Evolutionary conservation across 805 yeast genomes (phyloP).

Genomic region (Pichia thaimueangensis): DNA sequence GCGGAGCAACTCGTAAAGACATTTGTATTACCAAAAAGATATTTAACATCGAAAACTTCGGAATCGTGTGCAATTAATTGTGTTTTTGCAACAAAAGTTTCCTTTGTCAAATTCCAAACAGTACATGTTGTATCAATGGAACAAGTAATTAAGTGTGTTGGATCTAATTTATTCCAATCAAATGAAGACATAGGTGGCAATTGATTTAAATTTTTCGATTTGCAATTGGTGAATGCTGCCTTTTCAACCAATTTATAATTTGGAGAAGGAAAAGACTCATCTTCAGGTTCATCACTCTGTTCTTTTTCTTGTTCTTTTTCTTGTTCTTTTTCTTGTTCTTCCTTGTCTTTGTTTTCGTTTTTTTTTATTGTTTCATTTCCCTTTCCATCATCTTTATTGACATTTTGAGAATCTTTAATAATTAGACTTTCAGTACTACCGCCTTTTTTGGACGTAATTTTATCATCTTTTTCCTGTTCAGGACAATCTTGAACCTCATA

Average conservation of each 20-base stretch:
- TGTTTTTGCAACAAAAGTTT: conserved; percentile 67
- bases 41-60: conserved; percentile 90
- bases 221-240: conserved; percentile 35
- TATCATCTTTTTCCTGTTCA: conserved; percentile 3
- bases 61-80: conserved; percentile 95
- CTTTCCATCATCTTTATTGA: conserved; percentile 13
- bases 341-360: too few species aligned
- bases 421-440: background rate
- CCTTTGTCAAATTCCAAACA: conserved; percentile 76
- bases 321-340: too few species aligned
- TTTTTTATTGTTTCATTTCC: too few species aligned
- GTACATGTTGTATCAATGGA: conserved; percentile 97
- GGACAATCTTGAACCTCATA: conserved; percentile 23
- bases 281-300: background rate
- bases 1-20: conserved; percentile 90
- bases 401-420: background rate
- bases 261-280: background rate
- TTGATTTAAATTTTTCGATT: conserved; percentile 38
- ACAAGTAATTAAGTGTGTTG: conserved; percentile 68
- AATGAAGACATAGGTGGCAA: conserved; percentile 89
- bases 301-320: conserved; percentile 3
- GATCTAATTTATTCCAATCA: conserved; percentile 81
- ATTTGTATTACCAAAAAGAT: conserved; percentile 64
- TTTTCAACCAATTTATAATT: conserved; percentile 29
- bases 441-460: conserved; percentile 7